Conservation (phyloP, 2,329 filamentous ascomycete genomes). For the Zymoseptoria ardabiliae region DNA sequence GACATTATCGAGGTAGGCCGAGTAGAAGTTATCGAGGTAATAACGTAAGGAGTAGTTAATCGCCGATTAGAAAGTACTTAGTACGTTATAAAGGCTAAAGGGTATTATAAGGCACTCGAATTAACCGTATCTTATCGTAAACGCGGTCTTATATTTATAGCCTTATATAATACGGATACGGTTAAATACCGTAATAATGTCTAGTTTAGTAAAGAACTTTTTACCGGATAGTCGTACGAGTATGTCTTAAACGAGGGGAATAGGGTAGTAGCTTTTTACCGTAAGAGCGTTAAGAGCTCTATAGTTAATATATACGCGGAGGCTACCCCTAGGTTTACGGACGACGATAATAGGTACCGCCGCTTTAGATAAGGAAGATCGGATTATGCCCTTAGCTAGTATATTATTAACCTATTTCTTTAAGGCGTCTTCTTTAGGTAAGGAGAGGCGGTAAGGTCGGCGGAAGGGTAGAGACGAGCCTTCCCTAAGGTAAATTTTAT, state of each 20-base stretch:
- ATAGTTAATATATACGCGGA: conserved; percentile 1
- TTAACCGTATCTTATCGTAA: neutral
- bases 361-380: neutral
- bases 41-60: neutral
- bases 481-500: neutral
- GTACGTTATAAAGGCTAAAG: neutral
- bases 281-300: neutral
- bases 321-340: neutral
- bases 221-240: neutral
- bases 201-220: neutral
- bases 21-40: no score
- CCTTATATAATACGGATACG: no score
- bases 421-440: neutral
- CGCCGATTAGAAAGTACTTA: neutral
- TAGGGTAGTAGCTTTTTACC: neutral
- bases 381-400: neutral
- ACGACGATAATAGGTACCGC: neutral
- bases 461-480: neutral
- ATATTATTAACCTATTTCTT: no score
- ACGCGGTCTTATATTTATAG: neutral
- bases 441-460: neutral
- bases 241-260: neutral
- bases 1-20: neutral
- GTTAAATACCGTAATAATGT: no score
- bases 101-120: neutral